Percentiles rank a stretch among this genome's conserved stretches.
These are phyloP conservation scores for Cryptosporidium muris DNA, from an alignment of 169 alveolate species.

Conservation along the genomic window DNA sequence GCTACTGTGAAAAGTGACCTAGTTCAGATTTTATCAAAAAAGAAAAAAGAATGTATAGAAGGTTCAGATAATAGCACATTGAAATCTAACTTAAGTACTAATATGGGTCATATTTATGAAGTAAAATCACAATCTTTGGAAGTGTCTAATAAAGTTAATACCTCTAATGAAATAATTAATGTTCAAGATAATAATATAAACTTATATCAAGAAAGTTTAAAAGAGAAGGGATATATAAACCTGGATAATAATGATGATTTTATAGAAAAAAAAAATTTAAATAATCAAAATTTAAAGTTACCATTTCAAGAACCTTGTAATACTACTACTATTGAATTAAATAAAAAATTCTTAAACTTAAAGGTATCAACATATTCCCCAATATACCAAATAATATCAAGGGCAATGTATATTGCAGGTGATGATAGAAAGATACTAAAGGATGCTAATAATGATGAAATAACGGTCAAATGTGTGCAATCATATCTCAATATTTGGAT, in stretches of 20 bases:
- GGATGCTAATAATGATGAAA: conserved; percentile 25
- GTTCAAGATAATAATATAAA: no score
- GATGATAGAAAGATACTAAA: conserved; percentile 31
- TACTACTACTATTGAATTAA: neutral
- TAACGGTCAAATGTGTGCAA: conserved; percentile 35
- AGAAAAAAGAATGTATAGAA: neutral
- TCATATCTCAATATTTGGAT: conserved; percentile 58
- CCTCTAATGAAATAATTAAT: no score
- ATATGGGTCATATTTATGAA: no score
- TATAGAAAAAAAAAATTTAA: no score
- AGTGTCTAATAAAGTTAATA: no score
- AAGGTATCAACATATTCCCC: conserved; percentile 69
- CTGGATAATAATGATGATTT: no score
- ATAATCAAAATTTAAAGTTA: no score
- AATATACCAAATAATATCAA: conserved; percentile 16
- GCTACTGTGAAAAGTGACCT: conserved; percentile 41
- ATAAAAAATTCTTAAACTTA: conserved; percentile 13
- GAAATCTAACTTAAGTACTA: neutral
- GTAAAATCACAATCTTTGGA: no score
- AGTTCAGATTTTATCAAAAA: conserved; percentile 48
- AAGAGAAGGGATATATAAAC: no score
- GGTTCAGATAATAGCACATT: neutral
- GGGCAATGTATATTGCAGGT: conserved; percentile 68
- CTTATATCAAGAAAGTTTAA: no score
- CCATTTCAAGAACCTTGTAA: neutral